Base-by-base conservation (phyloP, 2,329 filamentous ascomycete genomes). In the Epichloe typhina region DNA sequence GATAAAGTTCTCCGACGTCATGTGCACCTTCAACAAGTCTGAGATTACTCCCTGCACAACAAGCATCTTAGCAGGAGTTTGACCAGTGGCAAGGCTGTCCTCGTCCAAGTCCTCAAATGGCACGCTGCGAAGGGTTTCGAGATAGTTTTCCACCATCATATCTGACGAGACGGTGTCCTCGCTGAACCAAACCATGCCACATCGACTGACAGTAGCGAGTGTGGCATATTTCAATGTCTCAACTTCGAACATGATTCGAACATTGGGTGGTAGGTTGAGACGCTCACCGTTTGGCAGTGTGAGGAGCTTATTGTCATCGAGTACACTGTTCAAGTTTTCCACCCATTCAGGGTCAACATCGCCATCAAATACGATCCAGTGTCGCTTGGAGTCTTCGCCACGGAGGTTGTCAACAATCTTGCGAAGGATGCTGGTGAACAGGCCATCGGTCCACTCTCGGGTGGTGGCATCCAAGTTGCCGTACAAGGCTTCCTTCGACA, bases 141-240 rank as follows among this genome's bases (percentile, higher is more conserved):
- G 79, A 62, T 98, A 96, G 68, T 97, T 88, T 55, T 81, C 76
- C 40, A 97, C 84, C 82, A 97, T 86, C 86, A 98, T 95, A 57
- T 79, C 79, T 1, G 91, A 80, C 35, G 88, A 91, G 40, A 99
- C 91, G 31, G 90, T 97, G 63, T 98, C 94, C 61, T 96, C 91
- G 64, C 89, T 98, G 71, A 97, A 98, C 93, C 93, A 99, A 13
- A 99, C 94, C 93, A 99, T 99, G 76, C 93, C 93, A 66, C 93
- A 99, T 71, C 93, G 89, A 82, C 87, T 94, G 63, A 99, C 93
- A n/a, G 93, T 99, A 51, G 93, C 93, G 43, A 98, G 79, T 0
- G 93, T 99, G 38, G 93, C 93, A 64, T 98, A 98, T 64, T 94
- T 95, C 53, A 99, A 75, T 3, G 84, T 97, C 71, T 98, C 94